These are phyloP conservation scores for Phytophthora aleatoria DNA, from an alignment of 352 stramenopile species.

Conservation along the genomic window DNA sequence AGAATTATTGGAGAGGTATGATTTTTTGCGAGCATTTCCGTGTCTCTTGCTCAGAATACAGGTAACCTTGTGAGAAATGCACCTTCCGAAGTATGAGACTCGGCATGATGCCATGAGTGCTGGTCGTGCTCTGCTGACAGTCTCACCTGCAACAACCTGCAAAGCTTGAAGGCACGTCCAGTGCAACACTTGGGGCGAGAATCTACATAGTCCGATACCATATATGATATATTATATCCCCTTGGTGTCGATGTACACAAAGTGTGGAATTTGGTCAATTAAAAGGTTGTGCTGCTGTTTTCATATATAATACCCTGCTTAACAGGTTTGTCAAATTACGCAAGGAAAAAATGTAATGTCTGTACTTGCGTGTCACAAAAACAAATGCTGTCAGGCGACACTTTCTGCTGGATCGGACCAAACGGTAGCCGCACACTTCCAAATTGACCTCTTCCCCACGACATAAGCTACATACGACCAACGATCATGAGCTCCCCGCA, in stretches of 20 bases:
- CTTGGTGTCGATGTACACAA: not conserved
- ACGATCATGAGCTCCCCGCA: constrained; percentile 57
- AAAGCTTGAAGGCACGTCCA: not conserved
- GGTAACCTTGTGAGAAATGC: no score
- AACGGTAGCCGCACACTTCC: constrained; percentile 14
- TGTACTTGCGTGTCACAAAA: not conserved
- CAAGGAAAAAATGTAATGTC: not conserved
- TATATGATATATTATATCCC: not conserved
- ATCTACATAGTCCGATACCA: not conserved
- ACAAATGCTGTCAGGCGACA: not conserved
- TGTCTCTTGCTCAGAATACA: no score
- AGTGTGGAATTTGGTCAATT: no score
- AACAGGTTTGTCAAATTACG: not conserved
- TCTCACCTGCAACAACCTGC: not conserved
- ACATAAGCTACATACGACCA: not conserved
- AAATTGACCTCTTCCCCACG: constrained; percentile 7
- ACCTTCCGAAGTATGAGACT: no score
- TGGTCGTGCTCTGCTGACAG: no score
- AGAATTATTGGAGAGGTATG: no score
- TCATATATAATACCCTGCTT: not conserved
- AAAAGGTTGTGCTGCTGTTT: no score
- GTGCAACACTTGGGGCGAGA: not conserved
- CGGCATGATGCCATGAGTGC: no score
- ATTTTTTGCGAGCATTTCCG: no score
- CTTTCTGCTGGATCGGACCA: not conserved